These are phyloP conservation scores for Trichothecium roseum DNA, from an alignment of 2,329 filamentous ascomycete species.

Conservation along the genomic window DNA sequence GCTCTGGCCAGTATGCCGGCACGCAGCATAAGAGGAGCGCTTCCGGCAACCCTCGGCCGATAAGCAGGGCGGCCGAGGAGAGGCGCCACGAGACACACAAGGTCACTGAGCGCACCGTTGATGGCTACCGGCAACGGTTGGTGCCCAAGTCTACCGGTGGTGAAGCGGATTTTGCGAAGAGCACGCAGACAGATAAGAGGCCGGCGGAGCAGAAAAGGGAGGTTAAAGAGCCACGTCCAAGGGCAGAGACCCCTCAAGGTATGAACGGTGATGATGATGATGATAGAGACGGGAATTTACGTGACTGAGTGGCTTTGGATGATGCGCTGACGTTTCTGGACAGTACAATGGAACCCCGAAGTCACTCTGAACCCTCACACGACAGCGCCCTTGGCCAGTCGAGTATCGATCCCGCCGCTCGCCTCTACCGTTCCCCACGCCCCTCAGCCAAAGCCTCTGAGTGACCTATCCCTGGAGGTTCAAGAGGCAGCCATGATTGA, in stretches of 20 bases:
- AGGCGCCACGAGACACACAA: constrained; percentile 40
- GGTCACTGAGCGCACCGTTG: constrained; percentile 41
- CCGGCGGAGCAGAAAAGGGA: constrained; percentile 27
- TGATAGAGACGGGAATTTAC: background rate
- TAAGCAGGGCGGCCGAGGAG: constrained; percentile 32
- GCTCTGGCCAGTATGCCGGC: constrained; percentile 21
- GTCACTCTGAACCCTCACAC: constrained; percentile 61
- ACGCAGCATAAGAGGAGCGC: constrained; percentile 45
- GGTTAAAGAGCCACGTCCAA: constrained; percentile 31
- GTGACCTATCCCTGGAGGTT: constrained; percentile 62
- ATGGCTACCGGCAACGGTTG: constrained; percentile 54
- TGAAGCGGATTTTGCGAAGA: constrained; percentile 23
- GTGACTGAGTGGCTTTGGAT: constrained; percentile 9
- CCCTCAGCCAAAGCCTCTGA: constrained; percentile 58
- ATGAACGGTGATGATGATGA: constrained; percentile 12
- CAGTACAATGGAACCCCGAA: constrained; percentile 65
- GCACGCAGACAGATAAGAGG: constrained; percentile 24
- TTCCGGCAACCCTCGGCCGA: constrained; percentile 44
- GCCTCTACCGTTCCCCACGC: constrained; percentile 65
- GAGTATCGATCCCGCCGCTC: constrained; percentile 56
- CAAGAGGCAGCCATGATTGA: constrained; percentile 85
- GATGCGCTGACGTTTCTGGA: constrained; percentile 12
- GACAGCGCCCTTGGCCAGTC: constrained; percentile 60
- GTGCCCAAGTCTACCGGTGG: constrained; percentile 50
- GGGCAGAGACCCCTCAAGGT: constrained; percentile 40